These are phyloP conservation scores for Fraxinus pennsylvanica DNA, from an alignment of 257 asterid species.

Conservation along the genomic window DNA sequence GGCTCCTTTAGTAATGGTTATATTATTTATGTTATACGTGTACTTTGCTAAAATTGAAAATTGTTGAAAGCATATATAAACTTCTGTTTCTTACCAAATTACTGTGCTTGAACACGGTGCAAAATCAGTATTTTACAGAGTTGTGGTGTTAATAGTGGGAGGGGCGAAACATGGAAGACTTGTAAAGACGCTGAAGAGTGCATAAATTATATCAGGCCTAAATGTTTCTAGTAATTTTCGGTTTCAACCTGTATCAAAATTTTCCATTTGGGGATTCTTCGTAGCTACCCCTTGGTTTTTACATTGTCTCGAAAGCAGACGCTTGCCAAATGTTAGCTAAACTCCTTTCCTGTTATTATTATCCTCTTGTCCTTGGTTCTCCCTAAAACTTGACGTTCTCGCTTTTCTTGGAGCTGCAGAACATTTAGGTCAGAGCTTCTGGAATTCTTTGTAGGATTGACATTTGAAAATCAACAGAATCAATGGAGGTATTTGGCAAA, in stretches of 20 bases:
- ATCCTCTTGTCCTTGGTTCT: conserved; percentile 17
- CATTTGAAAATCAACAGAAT: conserved; percentile 26
- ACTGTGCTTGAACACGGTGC: neutral
- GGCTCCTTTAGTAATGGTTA: neutral
- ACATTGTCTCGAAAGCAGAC: conserved; percentile 12
- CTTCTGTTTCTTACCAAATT: neutral
- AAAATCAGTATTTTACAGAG: neutral
- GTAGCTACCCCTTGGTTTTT: neutral
- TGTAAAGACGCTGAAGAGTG: conserved; percentile 12
- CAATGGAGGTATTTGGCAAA: conserved; percentile 96
- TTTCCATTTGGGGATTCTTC: neutral
- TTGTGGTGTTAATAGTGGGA: neutral
- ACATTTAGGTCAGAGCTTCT: conserved; percentile 30
- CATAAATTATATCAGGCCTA: neutral
- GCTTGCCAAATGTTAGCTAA: conserved; percentile 7
- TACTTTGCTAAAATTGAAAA: conserved; percentile 12
- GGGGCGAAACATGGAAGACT: neutral
- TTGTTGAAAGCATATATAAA: conserved; percentile 1
- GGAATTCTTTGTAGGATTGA: conserved; percentile 30
- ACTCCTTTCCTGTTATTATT: neutral
- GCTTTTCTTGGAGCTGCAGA: conserved; percentile 75
- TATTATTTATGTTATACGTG: neutral
- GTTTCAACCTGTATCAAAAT: conserved; percentile 6
- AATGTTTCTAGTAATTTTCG: neutral
- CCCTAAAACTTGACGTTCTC: conserved; percentile 39